Conservation (phyloP, 768 basidiomycete genomes). For the Rhizopogon vesiculosus region DNA sequence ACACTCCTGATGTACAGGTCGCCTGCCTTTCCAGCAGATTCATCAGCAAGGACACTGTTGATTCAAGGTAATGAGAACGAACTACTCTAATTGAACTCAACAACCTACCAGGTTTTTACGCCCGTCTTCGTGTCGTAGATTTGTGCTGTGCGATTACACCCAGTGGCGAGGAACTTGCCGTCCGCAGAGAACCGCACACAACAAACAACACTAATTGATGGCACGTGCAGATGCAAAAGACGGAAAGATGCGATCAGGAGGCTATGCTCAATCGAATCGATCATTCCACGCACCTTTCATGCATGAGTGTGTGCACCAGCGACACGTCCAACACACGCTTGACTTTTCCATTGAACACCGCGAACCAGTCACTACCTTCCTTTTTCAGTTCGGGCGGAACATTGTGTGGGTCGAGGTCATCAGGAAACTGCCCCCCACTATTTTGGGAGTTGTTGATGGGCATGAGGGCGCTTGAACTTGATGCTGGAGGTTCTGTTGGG, state of each 20-base stretch:
- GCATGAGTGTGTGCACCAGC: constrained; percentile 81
- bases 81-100: background rate
- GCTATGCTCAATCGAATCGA: constrained; percentile 1
- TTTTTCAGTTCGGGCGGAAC: constrained; percentile 22
- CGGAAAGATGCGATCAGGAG: background rate
- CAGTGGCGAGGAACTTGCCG: constrained; percentile 27
- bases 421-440: constrained; percentile 26
- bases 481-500: constrained; percentile 18
- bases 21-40: constrained; percentile 62
- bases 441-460: constrained; percentile 23
- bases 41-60: constrained; percentile 71
- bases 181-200: constrained; percentile 28
- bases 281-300: constrained; percentile 64
- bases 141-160: constrained; percentile 90
- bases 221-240: constrained; percentile 2
- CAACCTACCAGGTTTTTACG: constrained; percentile 69
- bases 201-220: constrained; percentile 21
- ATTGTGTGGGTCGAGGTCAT: constrained; percentile 16
- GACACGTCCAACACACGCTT: constrained; percentile 45
- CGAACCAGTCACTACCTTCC: constrained; percentile 50
- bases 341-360: constrained; percentile 46
- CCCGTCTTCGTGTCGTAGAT: constrained; percentile 93
- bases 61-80: constrained; percentile 7
- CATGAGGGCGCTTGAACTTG: constrained; percentile 17
- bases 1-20: constrained; percentile 73